phyloP scores from a whole-genome alignment of 257 asterid species.

The Solanum piurae region DNA sequence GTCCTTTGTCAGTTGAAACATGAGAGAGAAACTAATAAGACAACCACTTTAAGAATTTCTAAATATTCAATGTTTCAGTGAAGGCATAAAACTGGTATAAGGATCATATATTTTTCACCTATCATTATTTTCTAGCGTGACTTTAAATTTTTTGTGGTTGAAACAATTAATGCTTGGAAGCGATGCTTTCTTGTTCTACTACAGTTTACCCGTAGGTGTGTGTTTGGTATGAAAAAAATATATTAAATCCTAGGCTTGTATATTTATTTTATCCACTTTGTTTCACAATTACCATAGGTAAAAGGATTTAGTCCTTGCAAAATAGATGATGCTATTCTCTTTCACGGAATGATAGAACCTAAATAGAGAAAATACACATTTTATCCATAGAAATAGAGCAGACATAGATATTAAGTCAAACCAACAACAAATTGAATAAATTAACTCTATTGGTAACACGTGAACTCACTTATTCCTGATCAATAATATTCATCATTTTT shows the following conservation, averaged over 20 bases:
- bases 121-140: not conserved
- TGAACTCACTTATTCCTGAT: not conserved
- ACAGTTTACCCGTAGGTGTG: no score
- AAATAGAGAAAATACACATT: no score
- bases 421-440: no score
- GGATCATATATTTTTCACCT: not conserved
- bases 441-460: not conserved
- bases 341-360: no score
- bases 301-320: no score
- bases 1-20: not conserved
- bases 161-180: not conserved
- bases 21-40: not conserved
- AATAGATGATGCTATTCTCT: no score
- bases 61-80: not conserved
- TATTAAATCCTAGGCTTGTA: not conserved
- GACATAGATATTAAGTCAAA: not conserved
- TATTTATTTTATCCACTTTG: no score
- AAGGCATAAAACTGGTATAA: not conserved
- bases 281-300: no score
- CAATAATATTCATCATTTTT: not conserved
- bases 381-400: not conserved
- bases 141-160: no score
- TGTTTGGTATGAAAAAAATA: no score
- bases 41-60: not conserved
- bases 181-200: not conserved